Evolutionary conservation across 2,329 filamentous ascomycete genomes (phyloP).

Genomic region (Dothiorella sarmentorum): DNA sequence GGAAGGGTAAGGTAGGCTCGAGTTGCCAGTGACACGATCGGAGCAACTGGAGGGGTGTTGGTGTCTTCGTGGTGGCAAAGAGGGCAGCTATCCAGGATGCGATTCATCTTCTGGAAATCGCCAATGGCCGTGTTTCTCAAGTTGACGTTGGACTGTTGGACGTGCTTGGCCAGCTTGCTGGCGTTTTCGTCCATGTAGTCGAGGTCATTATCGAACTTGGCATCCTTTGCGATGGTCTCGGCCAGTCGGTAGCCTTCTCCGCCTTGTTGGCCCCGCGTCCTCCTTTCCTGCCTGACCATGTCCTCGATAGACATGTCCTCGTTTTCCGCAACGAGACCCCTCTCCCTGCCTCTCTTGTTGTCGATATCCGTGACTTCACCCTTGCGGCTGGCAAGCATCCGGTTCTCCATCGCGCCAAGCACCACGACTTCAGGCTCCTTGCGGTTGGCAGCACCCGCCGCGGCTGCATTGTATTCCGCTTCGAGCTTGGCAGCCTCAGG

Average conservation of each 20-base stretch:
- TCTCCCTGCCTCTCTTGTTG: constrained; percentile 77
- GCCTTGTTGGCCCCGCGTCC: constrained; percentile 72
- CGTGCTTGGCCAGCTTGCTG: constrained; percentile 76
- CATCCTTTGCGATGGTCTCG: constrained; percentile 90
- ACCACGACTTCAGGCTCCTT: constrained; percentile 69
- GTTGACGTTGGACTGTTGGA: constrained; percentile 83
- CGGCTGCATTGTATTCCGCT: constrained; percentile 74
- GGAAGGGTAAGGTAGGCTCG: constrained; percentile 83
- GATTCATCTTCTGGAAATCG: constrained; percentile 87
- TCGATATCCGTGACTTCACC: constrained; percentile 74
- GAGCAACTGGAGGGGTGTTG: constrained; percentile 70
- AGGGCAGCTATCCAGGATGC: constrained; percentile 79
- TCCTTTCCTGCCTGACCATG: constrained; percentile 92
- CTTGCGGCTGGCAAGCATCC: constrained; percentile 72
- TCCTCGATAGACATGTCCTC: constrained; percentile 95
- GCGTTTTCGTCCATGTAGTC: constrained; percentile 99
- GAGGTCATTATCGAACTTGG: constrained; percentile 83
- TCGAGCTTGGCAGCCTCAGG: constrained; percentile 75
- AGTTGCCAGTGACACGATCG: constrained; percentile 80
- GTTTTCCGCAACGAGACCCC: constrained; percentile 83
- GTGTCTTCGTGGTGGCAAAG: constrained; percentile 91
- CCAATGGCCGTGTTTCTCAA: constrained; percentile 82
- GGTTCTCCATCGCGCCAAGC: constrained; percentile 82
- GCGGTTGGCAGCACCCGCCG: constrained; percentile 53
- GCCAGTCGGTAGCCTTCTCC: constrained; percentile 81